A percentile compares a stretch with the other conserved stretches of the same genome.
phyloP scores from a whole-genome alignment of 331 rosid genomes.

The Dryas integrifolia region DNA sequence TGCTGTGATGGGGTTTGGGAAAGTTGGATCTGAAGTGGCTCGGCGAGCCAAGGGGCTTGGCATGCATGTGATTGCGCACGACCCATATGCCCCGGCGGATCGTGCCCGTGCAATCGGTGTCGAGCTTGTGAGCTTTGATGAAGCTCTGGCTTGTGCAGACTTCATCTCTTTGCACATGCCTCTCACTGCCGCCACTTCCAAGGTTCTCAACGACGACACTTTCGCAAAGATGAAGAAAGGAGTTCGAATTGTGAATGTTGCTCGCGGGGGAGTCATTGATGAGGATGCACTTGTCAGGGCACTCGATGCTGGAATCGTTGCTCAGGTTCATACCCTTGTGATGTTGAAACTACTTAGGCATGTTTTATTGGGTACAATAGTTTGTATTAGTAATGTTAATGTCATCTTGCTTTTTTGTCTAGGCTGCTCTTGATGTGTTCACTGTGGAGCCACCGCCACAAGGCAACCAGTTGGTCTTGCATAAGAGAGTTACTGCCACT shows the following conservation, averaged over 20 bases:
- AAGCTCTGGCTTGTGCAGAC: slow-evolving; percentile 67
- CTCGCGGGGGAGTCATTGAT: slow-evolving; percentile 90
- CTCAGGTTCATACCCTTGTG: slow-evolving; percentile 47
- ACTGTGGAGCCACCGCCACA: slow-evolving; percentile 65
- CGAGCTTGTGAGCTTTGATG: slow-evolving; percentile 76
- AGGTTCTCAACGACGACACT: slow-evolving; percentile 70
- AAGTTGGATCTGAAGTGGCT: slow-evolving; percentile 91
- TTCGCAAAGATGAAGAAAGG: slow-evolving; percentile 87
- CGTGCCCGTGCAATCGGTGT: slow-evolving; percentile 91
- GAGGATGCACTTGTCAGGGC: slow-evolving; percentile 87
- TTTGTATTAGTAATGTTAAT: background rate
- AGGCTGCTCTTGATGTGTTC: slow-evolving; percentile 94
- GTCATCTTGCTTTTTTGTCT: slow-evolving; percentile 14
- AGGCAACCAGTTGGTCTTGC: slow-evolving; percentile 59
- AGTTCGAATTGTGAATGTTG: slow-evolving; percentile 82
- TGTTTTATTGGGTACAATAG: background rate
- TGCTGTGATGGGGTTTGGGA: slow-evolving; percentile 84
- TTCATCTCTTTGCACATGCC: slow-evolving; percentile 94
- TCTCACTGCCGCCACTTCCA: slow-evolving; percentile 71
- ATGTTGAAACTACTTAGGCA: slow-evolving; percentile 4
- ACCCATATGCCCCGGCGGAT: slow-evolving; percentile 81
- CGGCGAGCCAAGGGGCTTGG: slow-evolving; percentile 93
- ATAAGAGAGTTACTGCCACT: slow-evolving; percentile 77
- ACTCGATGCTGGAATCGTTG: slow-evolving; percentile 70
- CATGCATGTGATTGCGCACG: slow-evolving; percentile 84